phyloP scores from a whole-genome alignment of 352 stramenopile species.

The Globisporangium viniferum region DNA sequence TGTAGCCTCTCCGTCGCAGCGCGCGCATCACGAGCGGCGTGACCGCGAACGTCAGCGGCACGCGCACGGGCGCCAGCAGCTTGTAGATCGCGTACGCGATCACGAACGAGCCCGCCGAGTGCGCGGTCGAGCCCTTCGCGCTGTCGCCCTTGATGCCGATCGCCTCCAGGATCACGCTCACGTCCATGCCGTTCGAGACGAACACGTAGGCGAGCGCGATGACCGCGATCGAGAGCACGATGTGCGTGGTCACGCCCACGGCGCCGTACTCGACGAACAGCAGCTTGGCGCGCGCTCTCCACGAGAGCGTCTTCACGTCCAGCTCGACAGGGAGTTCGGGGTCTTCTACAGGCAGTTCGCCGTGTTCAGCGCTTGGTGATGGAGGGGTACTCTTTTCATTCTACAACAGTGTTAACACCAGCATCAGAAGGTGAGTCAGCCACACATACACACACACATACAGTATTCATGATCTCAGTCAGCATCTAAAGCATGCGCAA shows the following conservation, averaged over 20 bases:
- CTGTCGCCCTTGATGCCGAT: conserved; percentile 36
- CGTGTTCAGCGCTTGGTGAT: not conserved
- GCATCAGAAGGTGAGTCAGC: not conserved
- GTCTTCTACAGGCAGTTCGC: not conserved
- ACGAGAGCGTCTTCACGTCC: conserved; percentile 26
- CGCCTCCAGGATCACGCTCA: conserved; percentile 42
- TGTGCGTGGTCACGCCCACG: conserved; percentile 68
- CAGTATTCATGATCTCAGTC: not conserved
- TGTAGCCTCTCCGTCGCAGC: conserved; percentile 64
- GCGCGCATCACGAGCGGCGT: conserved; percentile 70
- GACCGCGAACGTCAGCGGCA: conserved; percentile 76
- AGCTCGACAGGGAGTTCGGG: not conserved
- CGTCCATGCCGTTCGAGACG: conserved; percentile 67
- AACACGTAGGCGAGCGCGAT: conserved; percentile 70
- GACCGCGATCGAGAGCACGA: conserved; percentile 62
- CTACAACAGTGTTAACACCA: not conserved
- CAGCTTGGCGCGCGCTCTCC: conserved; percentile 62
- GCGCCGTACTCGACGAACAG: conserved; percentile 79
- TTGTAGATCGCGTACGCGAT: conserved; percentile 85
- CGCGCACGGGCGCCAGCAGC: conserved; percentile 63
- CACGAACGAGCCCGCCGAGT: conserved; percentile 66
- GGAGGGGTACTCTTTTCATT: not conserved
- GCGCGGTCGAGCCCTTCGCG: conserved; percentile 39
- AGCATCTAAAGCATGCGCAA: too few species aligned
- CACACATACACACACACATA: too few species aligned